phyloP scores from a whole-genome alignment of 1,284 basidiomycete genomes.

The Moesziomyces aphidis region DNA sequence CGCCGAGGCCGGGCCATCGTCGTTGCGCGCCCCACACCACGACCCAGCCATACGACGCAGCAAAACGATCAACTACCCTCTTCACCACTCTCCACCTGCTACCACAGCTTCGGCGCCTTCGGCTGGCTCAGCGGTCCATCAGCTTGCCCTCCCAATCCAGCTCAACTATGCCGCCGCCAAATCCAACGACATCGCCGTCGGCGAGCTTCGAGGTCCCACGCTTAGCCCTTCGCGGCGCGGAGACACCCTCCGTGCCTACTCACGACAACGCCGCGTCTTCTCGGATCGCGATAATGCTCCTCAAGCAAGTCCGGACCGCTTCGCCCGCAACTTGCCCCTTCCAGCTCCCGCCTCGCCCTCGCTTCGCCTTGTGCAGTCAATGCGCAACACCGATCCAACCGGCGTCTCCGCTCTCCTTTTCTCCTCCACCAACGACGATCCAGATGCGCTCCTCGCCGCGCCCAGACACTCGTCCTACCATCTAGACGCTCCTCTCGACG shows the following conservation, averaged over 20 bases:
- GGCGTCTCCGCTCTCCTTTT: conserved; percentile 4
- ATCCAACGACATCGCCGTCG: neutral
- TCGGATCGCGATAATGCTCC: conserved; percentile 12
- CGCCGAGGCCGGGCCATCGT: conserved; percentile 23
- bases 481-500: conserved; percentile 1
- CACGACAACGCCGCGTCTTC: conserved; percentile 36
- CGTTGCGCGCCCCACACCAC: conserved; percentile 5
- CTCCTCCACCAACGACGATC: conserved; percentile 2
- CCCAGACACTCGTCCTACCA: neutral
- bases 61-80: conserved; percentile 28
- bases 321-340: conserved; percentile 6
- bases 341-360: conserved; percentile 13
- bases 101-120: conserved; percentile 1
- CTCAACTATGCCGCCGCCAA: neutral
- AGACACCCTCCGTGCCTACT: conserved; percentile 29
- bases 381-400: conserved; percentile 9
- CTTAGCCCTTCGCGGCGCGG: conserved; percentile 35
- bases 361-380: conserved; percentile 6
- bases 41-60: conserved; percentile 18
- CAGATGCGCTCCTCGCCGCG: neutral
- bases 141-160: conserved; percentile 18
- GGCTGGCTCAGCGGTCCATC: neutral
- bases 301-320: conserved; percentile 15
- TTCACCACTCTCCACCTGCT: conserved; percentile 3
- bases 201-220: conserved; percentile 14